A percentile compares a stretch with the other conserved stretches of the same genome.
phyloP scores from a whole-genome alignment of 169 alveolate genomes.

The Plasmodium fragile region DNA sequence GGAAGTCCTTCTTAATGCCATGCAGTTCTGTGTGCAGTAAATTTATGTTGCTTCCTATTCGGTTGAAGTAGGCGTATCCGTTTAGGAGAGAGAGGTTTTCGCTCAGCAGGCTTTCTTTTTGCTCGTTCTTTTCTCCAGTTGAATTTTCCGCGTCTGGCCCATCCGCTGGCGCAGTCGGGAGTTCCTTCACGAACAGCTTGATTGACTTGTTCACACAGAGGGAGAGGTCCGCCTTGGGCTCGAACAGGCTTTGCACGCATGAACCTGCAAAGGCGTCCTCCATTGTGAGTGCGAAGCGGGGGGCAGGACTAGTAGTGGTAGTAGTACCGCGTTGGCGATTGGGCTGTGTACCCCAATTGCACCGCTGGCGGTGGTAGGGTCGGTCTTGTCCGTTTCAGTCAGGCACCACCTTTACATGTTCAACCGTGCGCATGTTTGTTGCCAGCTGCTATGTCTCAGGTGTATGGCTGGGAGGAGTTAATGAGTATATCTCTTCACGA shows the following conservation, averaged over 20 bases:
- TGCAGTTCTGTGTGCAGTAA: conserved; percentile 47
- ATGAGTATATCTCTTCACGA: too few relatives aligned
- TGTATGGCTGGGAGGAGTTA: too few relatives aligned
- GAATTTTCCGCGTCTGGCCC: not conserved
- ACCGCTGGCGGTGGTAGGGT: too few relatives aligned
- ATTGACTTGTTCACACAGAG: conserved; percentile 64
- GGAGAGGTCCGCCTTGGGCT: conserved; percentile 61
- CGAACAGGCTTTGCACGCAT: conserved; percentile 56
- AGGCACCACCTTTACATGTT: too few relatives aligned
- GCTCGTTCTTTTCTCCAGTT: not conserved
- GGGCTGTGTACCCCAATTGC: too few relatives aligned
- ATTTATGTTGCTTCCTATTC: conserved; percentile 55
- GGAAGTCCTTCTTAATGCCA: conserved; percentile 34
- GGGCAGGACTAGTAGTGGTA: not conserved
- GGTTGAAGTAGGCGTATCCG: conserved; percentile 37
- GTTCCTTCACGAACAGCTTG: conserved; percentile 41
- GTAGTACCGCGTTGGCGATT: not conserved
- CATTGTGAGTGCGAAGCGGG: not conserved
- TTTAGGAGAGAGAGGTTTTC: conserved; percentile 57
- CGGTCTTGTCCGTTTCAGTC: too few relatives aligned
- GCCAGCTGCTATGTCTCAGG: too few relatives aligned
- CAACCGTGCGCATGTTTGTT: too few relatives aligned
- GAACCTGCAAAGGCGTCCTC: conserved; percentile 67
- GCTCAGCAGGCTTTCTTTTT: not conserved
- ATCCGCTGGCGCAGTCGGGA: not conserved